Conservation (phyloP, 345 rosid genomes). For the Gossypium ekmanianum region DNA sequence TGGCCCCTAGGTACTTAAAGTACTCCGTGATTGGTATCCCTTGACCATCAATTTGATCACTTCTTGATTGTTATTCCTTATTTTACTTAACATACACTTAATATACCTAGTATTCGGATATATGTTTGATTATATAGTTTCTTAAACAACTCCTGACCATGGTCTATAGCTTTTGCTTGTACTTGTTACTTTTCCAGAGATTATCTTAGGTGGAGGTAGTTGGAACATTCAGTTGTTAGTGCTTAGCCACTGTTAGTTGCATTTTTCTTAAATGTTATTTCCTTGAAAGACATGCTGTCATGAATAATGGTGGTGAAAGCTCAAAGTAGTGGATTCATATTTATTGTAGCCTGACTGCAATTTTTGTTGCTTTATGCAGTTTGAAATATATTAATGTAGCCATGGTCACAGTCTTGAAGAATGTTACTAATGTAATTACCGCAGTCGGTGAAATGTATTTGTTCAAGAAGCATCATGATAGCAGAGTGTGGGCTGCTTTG, state of each 20-base stretch:
- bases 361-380: slow-evolving; percentile 44
- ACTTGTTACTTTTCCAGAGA: neutral
- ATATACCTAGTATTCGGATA: neutral
- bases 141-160: neutral
- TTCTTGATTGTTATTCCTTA: neutral
- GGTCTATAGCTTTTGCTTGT: neutral
- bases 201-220: neutral
- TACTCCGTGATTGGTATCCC: neutral
- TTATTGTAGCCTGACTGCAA: neutral
- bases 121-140: neutral
- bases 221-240: neutral
- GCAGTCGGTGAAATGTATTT: slow-evolving; percentile 98
- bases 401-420: slow-evolving; percentile 97
- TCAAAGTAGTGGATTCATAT: neutral
- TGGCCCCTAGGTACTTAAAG: neutral
- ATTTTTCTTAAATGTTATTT: neutral
- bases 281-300: neutral
- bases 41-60: neutral
- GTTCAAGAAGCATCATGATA: slow-evolving; percentile 82
- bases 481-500: slow-evolving; percentile 93
- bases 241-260: neutral
- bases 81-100: neutral
- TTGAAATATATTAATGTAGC: slow-evolving; percentile 96
- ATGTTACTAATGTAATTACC: slow-evolving; percentile 93
- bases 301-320: neutral